Base-by-base conservation (phyloP, 805 yeast species). In the Ogataea populi-albae region DNA sequence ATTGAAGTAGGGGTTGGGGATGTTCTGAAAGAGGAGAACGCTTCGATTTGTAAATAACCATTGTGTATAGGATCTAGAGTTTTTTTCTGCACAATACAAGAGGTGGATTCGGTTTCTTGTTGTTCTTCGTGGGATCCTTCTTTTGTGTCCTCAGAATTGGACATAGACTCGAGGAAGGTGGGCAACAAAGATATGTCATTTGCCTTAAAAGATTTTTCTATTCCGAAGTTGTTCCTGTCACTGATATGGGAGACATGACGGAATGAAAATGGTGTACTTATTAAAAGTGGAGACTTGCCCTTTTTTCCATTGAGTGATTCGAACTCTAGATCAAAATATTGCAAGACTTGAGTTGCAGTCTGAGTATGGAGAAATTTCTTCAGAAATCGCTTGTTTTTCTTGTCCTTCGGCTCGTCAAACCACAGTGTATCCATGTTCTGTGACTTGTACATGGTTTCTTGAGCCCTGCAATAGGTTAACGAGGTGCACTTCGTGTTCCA, bases 161-260 rank as follows among this genome's bases (percentile, higher is more conserved):
- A 15, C 2, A 37, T 11, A 11, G 37, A n/a, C n/a, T 32, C 37
- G 25, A 48, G 28, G 11, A 46, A 32, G 17, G 23, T 12, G 1
- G 51, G 53, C 11, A 43, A 36, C 6, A 46, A 14, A 2, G 30
- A 26, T 9, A 43, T 19, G 25, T 45, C 53, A 10, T 38, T 32
- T 11, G 47, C 24, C n/a, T 35, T 37, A 37, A 59, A 59, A 4
- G 55, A 37, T 24, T 47, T 44, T 10, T 58, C 59, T 4, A 61
- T 36, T 1, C 66, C 66, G 43, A 59, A 62, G 2, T 48, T 45
- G 4, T 41, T 35, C 16, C 47, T 41, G 12, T 52, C 47, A 26
- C 60, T 61, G 17, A 61, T 46, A 36, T 61, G 66, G 3, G 65
- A 49, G 15, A 61, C 47, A 34, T 62, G 67, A 26, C 46, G 46